Base-by-base conservation (phyloP, 2,329 filamentous ascomycete species). In the Talaromyces sp. region DNA sequence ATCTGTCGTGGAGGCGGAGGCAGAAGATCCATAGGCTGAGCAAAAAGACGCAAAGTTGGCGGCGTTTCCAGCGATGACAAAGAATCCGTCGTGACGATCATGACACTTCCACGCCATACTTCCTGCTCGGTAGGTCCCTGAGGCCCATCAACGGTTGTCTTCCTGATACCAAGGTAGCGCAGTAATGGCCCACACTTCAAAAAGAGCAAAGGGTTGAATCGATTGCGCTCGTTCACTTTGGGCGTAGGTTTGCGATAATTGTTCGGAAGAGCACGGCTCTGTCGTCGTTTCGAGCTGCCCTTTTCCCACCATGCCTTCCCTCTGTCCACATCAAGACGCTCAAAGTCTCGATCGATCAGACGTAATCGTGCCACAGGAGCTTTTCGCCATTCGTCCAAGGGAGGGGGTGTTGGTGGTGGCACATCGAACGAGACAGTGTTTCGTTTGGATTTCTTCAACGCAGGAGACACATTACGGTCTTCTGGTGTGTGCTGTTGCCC, bases 51-150 rank as follows among this genome's bases (percentile, higher is more conserved):
- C 69, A 99, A 80, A 0, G 86, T 91, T 3, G 95, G 95, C 0
- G 81, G 77, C n/a, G 85, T 85, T 58, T 92, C 88, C 73, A 97
- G 97, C 0, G 90, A 91, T 1, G 94, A 98, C 47, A 90, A 86
- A 1, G 87, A 85, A 73, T 99, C 94, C 61, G 88, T 85, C 0
- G 95, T 98, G 25, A 99, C 93, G 71, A 99, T 97, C 92, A 99
- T 93, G 65, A 98, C 85, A 67, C 88, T 96, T 5, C 95, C 95
- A 75, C 93, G 88, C 95, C 95, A 99, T 22, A 94, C 88, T 71
- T 97, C 92, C 61, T 88, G 86, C 51, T 92, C 88, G 34, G 75
- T 70, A 11, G 72, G 69, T 0, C 76, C 76, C 59, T 74, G 72
- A 17, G 74, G 70, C n/a, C 73, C 70, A 65, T 76, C 69, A 61